Evolutionary conservation across 2,329 filamentous ascomycete genomes (phyloP).

Genomic region (Exophiala calicioides): DNA sequence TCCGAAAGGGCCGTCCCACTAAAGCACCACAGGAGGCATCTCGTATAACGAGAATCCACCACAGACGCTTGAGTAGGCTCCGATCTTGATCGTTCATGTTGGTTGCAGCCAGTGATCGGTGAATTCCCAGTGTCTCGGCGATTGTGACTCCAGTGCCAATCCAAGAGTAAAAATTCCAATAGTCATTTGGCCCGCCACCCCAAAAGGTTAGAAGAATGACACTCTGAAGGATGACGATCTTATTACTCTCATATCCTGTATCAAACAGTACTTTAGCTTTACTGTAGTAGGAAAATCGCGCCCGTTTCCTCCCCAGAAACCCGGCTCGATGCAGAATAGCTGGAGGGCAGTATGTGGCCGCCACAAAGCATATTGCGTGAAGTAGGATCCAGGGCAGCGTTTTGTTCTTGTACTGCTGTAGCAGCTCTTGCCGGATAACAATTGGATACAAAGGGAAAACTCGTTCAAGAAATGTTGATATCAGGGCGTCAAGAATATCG

Average conservation of each 20-base stretch:
- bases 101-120: slow-evolving; percentile 1
- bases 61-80: slow-evolving; percentile 4
- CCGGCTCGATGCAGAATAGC: background rate
- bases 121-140: slow-evolving; percentile 10
- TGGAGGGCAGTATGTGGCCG: slow-evolving; percentile 4
- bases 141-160: slow-evolving; percentile 2
- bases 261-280: slow-evolving; percentile 11
- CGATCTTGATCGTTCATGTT: slow-evolving; percentile 1
- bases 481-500: background rate
- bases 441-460: slow-evolving; percentile 10
- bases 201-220: slow-evolving; percentile 5
- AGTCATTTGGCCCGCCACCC: background rate
- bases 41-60: slow-evolving; percentile 9
- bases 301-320: background rate
- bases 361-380: slow-evolving; percentile 3
- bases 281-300: background rate
- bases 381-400: slow-evolving; percentile 6
- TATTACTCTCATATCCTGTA: slow-evolving; percentile 6
- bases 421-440: slow-evolving; percentile 3
- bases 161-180: slow-evolving; percentile 6
- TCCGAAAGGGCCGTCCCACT: slow-evolving; percentile 7
- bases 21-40: slow-evolving; percentile 2
- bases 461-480: background rate
- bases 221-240: slow-evolving; percentile 6
- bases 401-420: background rate